phyloP scores from a whole-genome alignment of 1,284 basidiomycete genomes.

The Athelia psychrophila region DNA sequence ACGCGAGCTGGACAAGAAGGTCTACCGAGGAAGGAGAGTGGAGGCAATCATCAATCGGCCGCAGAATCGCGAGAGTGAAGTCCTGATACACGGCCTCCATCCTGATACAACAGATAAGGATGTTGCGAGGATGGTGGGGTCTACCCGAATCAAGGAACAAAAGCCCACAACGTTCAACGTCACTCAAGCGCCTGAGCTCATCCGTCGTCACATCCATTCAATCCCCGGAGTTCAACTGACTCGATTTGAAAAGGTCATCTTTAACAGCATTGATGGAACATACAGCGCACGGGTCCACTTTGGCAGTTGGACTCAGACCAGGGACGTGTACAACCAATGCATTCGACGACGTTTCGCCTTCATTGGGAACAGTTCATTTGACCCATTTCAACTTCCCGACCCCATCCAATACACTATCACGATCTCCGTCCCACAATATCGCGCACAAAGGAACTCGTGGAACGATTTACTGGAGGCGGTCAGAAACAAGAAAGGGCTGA shows the following conservation, averaged over 20 bases:
- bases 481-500: constrained; percentile 22
- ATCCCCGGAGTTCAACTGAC: neutral
- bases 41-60: constrained; percentile 20
- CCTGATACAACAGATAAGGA: constrained; percentile 7
- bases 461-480: constrained; percentile 32
- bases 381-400: constrained; percentile 35
- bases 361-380: constrained; percentile 21
- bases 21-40: constrained; percentile 36
- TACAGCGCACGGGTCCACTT: constrained; percentile 38
- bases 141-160: neutral
- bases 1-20: constrained; percentile 27
- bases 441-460: constrained; percentile 48
- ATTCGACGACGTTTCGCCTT: constrained; percentile 20
- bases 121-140: neutral
- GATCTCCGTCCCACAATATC: constrained; percentile 45
- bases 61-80: constrained; percentile 23
- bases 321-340: constrained; percentile 30
- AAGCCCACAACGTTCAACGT: neutral
- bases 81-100: constrained; percentile 34
- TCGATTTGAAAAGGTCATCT: neutral
- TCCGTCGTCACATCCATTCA: neutral
- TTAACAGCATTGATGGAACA: constrained; percentile 18
- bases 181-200: neutral
- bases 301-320: constrained; percentile 42
- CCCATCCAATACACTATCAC: constrained; percentile 44